A percentile compares a stretch with the other conserved stretches of the same genome.
These are phyloP conservation scores for Colletotrichum spaethianum DNA, from an alignment of 2,329 filamentous ascomycete species.

Conservation along the genomic window DNA sequence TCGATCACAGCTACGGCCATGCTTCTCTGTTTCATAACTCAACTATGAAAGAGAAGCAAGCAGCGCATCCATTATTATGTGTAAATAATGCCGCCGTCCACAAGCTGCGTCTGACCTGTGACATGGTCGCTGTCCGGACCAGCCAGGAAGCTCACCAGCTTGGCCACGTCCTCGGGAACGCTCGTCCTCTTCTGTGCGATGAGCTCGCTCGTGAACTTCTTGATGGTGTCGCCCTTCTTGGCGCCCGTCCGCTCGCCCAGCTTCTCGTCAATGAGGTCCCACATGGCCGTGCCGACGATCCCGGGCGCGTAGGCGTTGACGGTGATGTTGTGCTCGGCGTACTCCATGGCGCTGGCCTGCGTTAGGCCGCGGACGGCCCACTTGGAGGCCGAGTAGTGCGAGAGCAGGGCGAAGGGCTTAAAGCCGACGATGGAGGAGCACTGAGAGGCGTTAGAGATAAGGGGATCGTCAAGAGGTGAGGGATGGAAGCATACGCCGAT, in stretches of 20 bases:
- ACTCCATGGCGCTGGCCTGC: constrained; percentile 73
- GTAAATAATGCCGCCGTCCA: constrained; percentile 65
- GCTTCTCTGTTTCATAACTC: background rate
- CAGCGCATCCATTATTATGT: background rate
- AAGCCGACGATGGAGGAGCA: constrained; percentile 69
- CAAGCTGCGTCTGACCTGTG: constrained; percentile 75
- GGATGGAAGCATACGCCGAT: constrained; percentile 57
- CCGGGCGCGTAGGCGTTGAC: constrained; percentile 78
- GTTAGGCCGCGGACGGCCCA: constrained; percentile 77
- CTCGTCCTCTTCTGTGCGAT: constrained; percentile 71
- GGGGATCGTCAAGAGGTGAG: background rate
- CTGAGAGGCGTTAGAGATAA: background rate
- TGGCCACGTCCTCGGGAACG: constrained; percentile 74
- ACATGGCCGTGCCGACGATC: constrained; percentile 78
- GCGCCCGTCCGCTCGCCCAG: constrained; percentile 59
- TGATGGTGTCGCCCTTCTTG: constrained; percentile 61
- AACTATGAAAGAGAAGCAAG: background rate
- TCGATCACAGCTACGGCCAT: too few species aligned
- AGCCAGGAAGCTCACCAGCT: constrained; percentile 73
- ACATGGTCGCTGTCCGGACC: constrained; percentile 74
- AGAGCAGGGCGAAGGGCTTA: constrained; percentile 71
- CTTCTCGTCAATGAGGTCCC: constrained; percentile 76
- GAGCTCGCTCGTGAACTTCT: constrained; percentile 66
- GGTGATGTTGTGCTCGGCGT: constrained; percentile 75
- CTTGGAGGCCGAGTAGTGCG: constrained; percentile 76